Conservation (phyloP, 345 rosid genomes). For the Pugionium dolabratum region DNA sequence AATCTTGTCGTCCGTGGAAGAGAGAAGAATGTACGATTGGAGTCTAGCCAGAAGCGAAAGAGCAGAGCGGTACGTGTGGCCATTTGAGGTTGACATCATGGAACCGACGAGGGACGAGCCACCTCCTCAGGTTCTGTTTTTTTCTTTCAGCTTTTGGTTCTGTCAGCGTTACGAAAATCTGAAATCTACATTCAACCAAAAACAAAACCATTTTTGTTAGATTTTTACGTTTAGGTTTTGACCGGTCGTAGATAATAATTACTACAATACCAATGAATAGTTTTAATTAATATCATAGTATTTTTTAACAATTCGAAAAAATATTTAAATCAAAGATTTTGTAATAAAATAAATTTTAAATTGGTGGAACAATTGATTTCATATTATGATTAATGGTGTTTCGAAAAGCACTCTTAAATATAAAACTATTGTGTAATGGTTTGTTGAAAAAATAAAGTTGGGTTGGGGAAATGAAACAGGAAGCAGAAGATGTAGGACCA, state of each 20-base stretch:
- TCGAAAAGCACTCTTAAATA: no score
- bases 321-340: no score
- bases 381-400: no score
- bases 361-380: no score
- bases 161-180: no score
- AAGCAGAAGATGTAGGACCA: slow-evolving; percentile 72
- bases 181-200: no score
- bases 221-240: background rate
- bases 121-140: slow-evolving; percentile 58
- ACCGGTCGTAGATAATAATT: no score
- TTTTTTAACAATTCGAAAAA: no score
- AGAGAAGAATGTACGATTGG: slow-evolving; percentile 92
- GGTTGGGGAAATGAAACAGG: slow-evolving; percentile 42
- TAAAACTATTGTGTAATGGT: background rate
- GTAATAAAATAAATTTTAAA: no score
- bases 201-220: no score
- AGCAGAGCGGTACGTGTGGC: slow-evolving; percentile 73
- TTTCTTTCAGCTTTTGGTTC: background rate
- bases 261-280: background rate
- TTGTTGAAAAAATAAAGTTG: background rate
- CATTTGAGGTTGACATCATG: slow-evolving; percentile 63
- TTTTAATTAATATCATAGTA: background rate
- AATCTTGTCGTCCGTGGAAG: slow-evolving; percentile 63
- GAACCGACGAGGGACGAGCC: slow-evolving; percentile 49
- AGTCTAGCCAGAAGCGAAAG: slow-evolving; percentile 67